Base-by-base conservation (phyloP, 148 eudicot species). In the Chenopodium suecicum region DNA sequence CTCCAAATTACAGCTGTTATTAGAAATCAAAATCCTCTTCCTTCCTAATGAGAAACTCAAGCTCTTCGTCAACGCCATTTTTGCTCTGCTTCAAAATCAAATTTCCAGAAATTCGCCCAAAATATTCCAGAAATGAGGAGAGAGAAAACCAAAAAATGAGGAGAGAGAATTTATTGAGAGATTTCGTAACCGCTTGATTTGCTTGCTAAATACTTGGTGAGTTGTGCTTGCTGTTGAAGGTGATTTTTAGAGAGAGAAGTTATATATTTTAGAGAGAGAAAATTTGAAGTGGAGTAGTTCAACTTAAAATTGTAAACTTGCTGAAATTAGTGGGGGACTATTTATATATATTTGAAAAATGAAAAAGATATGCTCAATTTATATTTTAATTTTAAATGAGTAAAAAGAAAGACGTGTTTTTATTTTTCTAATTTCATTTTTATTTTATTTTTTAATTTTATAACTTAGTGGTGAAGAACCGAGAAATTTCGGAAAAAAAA, bases 21-120 rank as follows among this genome's bases (percentile, higher is more conserved):
- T 85, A 7, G 88, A 80, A 44, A 81, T 76, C 9, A 88, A 67
- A 68, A 94, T 81, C 82, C 98, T 84, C 68, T 94, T 94, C 70
- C 98, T 89, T 70, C 97, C 90, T 54, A 90, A 75, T 31, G 94
- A 92, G 25, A 84, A 80, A 78, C 91, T 87, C 87, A 85, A 82
- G 67, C 81, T 86, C 79, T 86, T 89, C 37, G 86, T 86, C 84
- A 88, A 80, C 34, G 88, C 86, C 94, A 90, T 88, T 48, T 50
- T 48, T 50, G 50, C 72, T 74, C 48, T 48, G 66, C 79, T 44
- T 6, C 67, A 25, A 73, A 4, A 41, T 62, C 29, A 13, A 20
- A 41, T 8, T 46, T n/a, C 52, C 17, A 47, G 20, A 73, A 73
- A 74, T 4, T 9, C 6, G 14, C 17, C 0, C 27, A 25, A 74